Percentiles rank a stretch among this genome's conserved stretches.
These are phyloP conservation scores for Piromyces finnis DNA, from an alignment of 192 early-diverging fungal species.

Conservation along the genomic window DNA sequence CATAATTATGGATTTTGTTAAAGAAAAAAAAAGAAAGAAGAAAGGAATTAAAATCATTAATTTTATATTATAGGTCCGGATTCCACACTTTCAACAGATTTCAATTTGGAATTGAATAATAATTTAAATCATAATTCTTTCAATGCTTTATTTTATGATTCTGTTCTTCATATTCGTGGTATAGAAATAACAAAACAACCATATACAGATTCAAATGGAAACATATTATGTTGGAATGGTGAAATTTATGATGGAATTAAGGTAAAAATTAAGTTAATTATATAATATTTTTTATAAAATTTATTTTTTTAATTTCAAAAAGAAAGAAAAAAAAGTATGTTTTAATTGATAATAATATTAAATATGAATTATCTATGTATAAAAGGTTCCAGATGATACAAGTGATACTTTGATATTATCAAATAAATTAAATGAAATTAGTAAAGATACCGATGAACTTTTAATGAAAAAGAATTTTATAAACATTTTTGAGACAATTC, in stretches of 20 bases:
- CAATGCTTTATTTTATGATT: background rate
- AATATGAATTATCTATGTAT: too few relatives aligned
- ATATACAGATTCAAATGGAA: constrained; percentile 15
- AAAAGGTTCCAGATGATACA: constrained; percentile 5
- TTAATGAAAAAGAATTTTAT: constrained; percentile 11
- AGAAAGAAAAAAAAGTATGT: too few relatives aligned
- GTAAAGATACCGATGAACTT: constrained; percentile 3
- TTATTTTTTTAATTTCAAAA: too few relatives aligned
- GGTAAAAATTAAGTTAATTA: constrained; percentile 8
- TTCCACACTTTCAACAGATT: background rate
- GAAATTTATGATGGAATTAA: constrained; percentile 69
- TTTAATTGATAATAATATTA: too few relatives aligned
- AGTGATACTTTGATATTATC: constrained; percentile 44
- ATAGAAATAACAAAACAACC: constrained; percentile 33
- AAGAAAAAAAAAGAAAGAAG: background rate
- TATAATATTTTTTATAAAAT: too few relatives aligned
- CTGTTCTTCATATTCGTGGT: constrained; percentile 58
- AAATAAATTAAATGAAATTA: constrained; percentile 10
- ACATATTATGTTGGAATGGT: constrained; percentile 69
- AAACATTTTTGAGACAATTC: constrained; percentile 24
- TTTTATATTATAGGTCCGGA: background rate
- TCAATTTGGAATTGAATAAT: background rate
- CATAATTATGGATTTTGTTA: too few relatives aligned
- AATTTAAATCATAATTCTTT: background rate
- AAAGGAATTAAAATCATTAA: background rate